Base-by-base conservation (phyloP, 345 rosid species). In the Triadica sebifera region DNA sequence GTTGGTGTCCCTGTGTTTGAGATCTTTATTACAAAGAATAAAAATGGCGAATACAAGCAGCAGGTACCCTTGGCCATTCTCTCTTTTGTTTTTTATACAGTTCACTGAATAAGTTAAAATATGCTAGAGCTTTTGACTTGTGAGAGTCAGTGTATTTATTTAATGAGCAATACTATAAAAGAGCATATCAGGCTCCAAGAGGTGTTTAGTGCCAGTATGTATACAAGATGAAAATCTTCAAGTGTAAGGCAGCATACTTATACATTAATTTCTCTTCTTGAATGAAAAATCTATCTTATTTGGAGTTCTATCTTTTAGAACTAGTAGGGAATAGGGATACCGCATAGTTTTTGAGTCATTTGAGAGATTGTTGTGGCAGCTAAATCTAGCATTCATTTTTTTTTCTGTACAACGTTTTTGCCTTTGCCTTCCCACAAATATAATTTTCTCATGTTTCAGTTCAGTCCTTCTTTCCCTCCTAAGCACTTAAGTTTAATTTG, bases 1-100 rank as follows among this genome's bases (percentile, higher is more conserved):
- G 79, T 61, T 12, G 97, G 97, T 72, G 84, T 77, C 64, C 98
- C 95, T 12, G 78, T 94, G 77, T 94, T 94, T 79, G 97, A 94
- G 86, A 87, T 94, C 77, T 94, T 89, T 81, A 82, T 94, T 70
- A 88, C 87, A 34, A 72, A 73, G 47, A 84, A 87, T 72, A 85
- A 84, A 82, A 94, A 83, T 74, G 97, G 97, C 11, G 83, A 89
- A 87, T 92, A 87, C 83, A 86, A 75, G 73, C 92, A 87, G 74
- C 93, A 94, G 97, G 98, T 92, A 75, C 80, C 52, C 77, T 79
- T 70, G 60, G 1, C 16, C 62, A 11, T 39, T 16, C 75, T 76
- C 53, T 9, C n/a, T 29, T 68, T 2, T 9, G 47, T 61, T 60
- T 71, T 62, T 58, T 69, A 29, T 47, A n/a, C 57, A 29, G 46